Conservation (phyloP, 2,329 filamentous ascomycete genomes). For the Davidsoniella eucalypti region DNA sequence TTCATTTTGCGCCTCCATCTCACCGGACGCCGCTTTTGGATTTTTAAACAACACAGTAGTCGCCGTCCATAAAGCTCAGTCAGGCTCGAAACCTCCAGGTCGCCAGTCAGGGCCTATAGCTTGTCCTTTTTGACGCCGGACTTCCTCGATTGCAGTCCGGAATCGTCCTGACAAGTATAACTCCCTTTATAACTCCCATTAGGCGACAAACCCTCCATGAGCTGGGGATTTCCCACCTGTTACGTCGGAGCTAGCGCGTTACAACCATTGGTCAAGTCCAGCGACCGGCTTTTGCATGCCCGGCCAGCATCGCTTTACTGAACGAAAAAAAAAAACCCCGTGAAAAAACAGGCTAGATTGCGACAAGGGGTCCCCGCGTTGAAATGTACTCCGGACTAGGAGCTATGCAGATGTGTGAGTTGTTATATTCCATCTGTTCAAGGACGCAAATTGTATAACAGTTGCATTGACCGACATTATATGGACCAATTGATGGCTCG, state of each 20-base stretch:
- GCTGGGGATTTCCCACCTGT: not conserved
- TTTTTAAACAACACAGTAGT: not conserved
- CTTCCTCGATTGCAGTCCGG: slow-evolving; percentile 5
- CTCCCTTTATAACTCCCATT: not conserved
- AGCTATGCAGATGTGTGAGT: not conserved
- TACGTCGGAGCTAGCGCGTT: no score
- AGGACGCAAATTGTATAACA: no score
- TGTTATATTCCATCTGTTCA: no score
- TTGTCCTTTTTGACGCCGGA: slow-evolving; percentile 2
- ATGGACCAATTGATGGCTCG: no score
- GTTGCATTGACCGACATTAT: no score
- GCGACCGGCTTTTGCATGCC: not conserved
- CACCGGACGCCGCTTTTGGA: not conserved
- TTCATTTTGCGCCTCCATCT: not conserved
- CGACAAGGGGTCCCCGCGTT: not conserved
- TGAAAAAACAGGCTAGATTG: no score
- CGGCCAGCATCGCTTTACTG: slow-evolving; percentile 4
- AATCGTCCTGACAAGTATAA: not conserved
- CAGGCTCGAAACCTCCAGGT: not conserved
- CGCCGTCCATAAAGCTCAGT: not conserved
- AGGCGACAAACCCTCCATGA: not conserved
- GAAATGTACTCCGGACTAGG: not conserved
- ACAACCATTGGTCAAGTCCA: not conserved
- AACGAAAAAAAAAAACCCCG: not conserved
- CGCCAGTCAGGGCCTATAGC: not conserved